Conservation (phyloP, 139 green algal genomes). For the Nannochloris sp. region DNA sequence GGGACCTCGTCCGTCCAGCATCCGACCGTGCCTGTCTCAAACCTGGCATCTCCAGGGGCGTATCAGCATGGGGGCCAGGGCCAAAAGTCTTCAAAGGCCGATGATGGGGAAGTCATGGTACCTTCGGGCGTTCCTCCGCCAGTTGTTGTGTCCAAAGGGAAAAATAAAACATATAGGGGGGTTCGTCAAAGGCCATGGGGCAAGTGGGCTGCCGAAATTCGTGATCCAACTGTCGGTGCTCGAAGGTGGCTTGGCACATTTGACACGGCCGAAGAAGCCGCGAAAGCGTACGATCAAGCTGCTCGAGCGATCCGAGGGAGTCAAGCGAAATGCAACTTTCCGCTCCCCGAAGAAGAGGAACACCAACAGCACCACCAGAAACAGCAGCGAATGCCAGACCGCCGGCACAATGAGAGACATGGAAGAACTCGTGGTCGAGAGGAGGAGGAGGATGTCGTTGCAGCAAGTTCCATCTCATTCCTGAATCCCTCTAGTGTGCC, state of each 20-base stretch:
- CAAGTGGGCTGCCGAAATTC: constrained; percentile 96
- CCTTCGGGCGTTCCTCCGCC: constrained; percentile 8
- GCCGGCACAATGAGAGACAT: background rate
- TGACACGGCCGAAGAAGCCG: constrained; percentile 90
- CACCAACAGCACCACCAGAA: constrained; percentile 7
- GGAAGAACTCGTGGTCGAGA: background rate
- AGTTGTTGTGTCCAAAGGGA: constrained; percentile 58
- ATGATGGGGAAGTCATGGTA: constrained; percentile 5
- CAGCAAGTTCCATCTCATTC: constrained; percentile 3
- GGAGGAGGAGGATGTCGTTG: background rate
- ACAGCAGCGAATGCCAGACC: background rate
- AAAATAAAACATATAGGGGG: constrained; percentile 83
- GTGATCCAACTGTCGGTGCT: constrained; percentile 82
- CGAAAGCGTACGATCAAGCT: constrained; percentile 86
- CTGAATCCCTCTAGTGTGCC: background rate
- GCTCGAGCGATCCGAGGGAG: constrained; percentile 77
- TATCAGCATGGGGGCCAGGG: background rate
- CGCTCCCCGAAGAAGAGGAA: constrained; percentile 30
- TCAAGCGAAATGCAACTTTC: constrained; percentile 85
- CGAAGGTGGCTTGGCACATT: constrained; percentile 94
- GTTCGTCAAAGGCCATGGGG: constrained; percentile 95
- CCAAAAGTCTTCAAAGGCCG: background rate
- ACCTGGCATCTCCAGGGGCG: background rate
- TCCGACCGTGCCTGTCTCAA: background rate
- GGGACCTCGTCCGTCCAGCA: background rate